Conservation (phyloP, 805 yeast genomes). For the Candida endomychidarum region DNA sequence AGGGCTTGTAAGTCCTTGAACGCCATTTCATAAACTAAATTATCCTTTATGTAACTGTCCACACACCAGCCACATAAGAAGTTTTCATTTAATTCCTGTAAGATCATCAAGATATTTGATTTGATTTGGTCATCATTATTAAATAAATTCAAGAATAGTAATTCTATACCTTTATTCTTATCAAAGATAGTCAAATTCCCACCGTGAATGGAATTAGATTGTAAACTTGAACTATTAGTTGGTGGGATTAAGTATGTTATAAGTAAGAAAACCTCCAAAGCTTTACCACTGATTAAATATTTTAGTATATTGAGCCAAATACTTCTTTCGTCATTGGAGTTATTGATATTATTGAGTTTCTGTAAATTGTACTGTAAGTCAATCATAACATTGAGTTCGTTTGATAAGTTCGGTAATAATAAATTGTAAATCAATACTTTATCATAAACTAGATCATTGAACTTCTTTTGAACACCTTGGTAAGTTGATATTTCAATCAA, state of each 20-base stretch:
- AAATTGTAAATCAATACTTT: constrained; percentile 34
- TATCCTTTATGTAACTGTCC: constrained; percentile 34
- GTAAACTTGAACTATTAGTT: constrained; percentile 37
- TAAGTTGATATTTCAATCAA: constrained; percentile 42
- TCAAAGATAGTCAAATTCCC: constrained; percentile 43
- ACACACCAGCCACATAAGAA: constrained; percentile 47
- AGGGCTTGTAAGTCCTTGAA: constrained; percentile 28
- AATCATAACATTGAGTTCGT: constrained; percentile 42
- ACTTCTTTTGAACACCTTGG: constrained; percentile 35
- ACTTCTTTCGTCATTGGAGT: constrained; percentile 25
- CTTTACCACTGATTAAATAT: constrained; percentile 41
- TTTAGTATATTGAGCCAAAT: constrained; percentile 45
- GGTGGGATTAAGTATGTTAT: constrained; percentile 44
- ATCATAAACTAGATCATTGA: constrained; percentile 32
- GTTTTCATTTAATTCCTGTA: constrained; percentile 45
- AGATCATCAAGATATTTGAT: constrained; percentile 39
- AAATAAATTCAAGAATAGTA: constrained; percentile 40
- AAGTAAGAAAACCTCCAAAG: constrained; percentile 39
- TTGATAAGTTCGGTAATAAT: constrained; percentile 34
- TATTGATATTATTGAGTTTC: constrained; percentile 24
- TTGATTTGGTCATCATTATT: constrained; percentile 42
- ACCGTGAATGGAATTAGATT: constrained; percentile 36
- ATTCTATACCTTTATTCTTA: constrained; percentile 45
- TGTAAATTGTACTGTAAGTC: constrained; percentile 45
- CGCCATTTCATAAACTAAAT: constrained; percentile 41